A percentile compares a stretch with the other conserved stretches of the same genome.
Conservation (phyloP, 768 basidiomycete genomes). For the Podaxis pistillaris region DNA sequence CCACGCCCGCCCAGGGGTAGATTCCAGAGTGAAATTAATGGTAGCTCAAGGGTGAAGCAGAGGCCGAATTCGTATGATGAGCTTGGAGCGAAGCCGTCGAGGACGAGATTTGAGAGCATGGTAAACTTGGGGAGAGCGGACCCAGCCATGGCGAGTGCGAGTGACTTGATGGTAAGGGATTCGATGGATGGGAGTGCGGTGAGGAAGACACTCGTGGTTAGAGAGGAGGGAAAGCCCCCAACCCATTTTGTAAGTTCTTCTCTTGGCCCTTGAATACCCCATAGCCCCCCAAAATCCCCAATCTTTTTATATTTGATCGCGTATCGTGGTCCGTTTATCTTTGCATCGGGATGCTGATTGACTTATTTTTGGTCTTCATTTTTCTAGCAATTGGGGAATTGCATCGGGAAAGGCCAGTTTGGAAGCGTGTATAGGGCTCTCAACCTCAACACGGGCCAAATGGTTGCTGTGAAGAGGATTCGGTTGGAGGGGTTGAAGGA, state of each 20-base stretch:
- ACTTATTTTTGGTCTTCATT: conserved; percentile 7
- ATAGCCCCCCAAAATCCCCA: conserved; percentile 7
- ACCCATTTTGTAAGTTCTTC: conserved; percentile 73
- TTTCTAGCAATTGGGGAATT: conserved; percentile 91
- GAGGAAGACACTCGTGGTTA: conserved; percentile 69
- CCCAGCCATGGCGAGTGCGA: conserved; percentile 54
- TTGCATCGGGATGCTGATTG: background rate
- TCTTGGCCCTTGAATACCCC: background rate
- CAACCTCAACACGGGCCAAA: conserved; percentile 91
- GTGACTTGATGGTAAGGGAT: conserved; percentile 62
- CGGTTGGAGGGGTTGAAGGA: conserved; percentile 87
- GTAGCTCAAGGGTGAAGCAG: conserved; percentile 49
- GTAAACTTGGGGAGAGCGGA: conserved; percentile 53
- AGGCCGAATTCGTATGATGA: conserved; percentile 73
- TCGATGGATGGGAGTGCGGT: conserved; percentile 63
- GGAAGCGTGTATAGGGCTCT: conserved; percentile 94
- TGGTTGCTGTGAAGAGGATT: conserved; percentile 99
- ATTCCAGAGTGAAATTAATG: conserved; percentile 75
- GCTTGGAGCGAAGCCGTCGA: conserved; percentile 47
- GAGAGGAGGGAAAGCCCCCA: conserved; percentile 78
- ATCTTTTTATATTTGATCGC: conserved; percentile 9
- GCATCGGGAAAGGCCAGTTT: conserved; percentile 96
- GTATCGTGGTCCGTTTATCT: conserved; percentile 17
- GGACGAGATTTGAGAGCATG: conserved; percentile 74
- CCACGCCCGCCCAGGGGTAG: conserved; percentile 51